A percentile compares a stretch with the other conserved stretches of the same genome.
phyloP scores from a whole-genome alignment of 2,329 filamentous ascomycete genomes.

The Exophiala bonariae region DNA sequence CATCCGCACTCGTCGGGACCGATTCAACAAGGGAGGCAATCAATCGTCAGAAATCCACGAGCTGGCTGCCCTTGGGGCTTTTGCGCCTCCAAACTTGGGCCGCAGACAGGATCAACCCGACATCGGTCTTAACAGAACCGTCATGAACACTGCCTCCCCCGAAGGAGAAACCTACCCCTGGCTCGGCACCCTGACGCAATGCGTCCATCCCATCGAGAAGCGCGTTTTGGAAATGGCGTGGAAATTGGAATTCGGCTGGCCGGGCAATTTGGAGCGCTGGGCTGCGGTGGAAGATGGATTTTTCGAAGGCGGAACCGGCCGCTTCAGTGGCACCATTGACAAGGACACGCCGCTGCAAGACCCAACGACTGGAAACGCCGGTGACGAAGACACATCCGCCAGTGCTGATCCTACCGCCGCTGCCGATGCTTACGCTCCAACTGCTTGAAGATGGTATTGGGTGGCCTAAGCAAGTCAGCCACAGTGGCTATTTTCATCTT shows the following conservation, averaged over 20 bases:
- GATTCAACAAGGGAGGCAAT: too few relatives aligned
- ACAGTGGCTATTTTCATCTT: too few relatives aligned
- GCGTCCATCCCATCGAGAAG: conserved; percentile 30
- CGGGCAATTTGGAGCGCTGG: conserved; percentile 22
- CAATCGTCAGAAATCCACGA: too few relatives aligned
- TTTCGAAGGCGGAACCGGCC: conserved; percentile 31
- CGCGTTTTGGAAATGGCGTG: conserved; percentile 30
- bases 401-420: too few relatives aligned
- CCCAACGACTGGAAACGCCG: too few relatives aligned
- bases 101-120: too few relatives aligned
- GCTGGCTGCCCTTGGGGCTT: too few relatives aligned
- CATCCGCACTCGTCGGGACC: conserved; percentile 2
- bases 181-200: conserved; percentile 31
- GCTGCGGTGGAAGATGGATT: conserved; percentile 31
- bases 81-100: too few relatives aligned
- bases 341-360: conserved; percentile 4
- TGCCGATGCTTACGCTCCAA: too few relatives aligned
- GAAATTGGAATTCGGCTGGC: conserved; percentile 31
- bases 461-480: too few relatives aligned
- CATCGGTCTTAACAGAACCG: background rate
- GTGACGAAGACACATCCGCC: too few relatives aligned
- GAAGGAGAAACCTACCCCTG: conserved; percentile 16
- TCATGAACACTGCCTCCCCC: conserved; percentile 10
- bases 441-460: too few relatives aligned
- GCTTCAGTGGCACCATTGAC: conserved; percentile 30